Conservation (phyloP, 768 basidiomycete genomes). For the Suillus alpinus region DNA sequence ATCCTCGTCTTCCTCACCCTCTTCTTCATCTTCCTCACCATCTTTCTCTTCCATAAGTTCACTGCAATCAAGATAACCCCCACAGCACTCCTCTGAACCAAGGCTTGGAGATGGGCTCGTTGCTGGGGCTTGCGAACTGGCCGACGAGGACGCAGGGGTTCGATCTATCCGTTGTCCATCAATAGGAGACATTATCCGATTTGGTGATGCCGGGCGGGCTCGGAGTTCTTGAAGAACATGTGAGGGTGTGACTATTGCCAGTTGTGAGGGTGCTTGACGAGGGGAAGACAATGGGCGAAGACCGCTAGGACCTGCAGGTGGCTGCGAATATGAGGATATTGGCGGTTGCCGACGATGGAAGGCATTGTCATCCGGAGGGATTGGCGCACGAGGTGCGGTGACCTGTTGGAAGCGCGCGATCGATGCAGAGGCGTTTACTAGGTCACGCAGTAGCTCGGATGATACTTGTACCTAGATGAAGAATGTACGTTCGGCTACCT, state of each 20-base stretch:
- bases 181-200: neutral
- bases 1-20: neutral
- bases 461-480: conserved; percentile 47
- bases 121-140: neutral
- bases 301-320: conserved; percentile 8
- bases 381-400: conserved; percentile 35
- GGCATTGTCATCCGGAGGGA: conserved; percentile 3
- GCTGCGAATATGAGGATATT: conserved; percentile 8
- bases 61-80: conserved; percentile 48
- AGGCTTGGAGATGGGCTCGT: conserved; percentile 25
- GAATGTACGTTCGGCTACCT: conserved; percentile 5
- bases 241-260: neutral
- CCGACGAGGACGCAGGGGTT: neutral
- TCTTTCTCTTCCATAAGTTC: conserved; percentile 34
- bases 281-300: conserved; percentile 28
- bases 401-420: conserved; percentile 52
- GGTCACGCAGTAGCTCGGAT: conserved; percentile 47
- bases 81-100: conserved; percentile 49
- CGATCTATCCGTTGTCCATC: neutral
- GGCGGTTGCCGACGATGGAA: neutral
- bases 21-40: conserved; percentile 9
- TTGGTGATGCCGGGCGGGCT: neutral
- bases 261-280: conserved; percentile 18
- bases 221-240: neutral
- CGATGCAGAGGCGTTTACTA: conserved; percentile 47